A percentile compares a stretch with the other conserved stretches of the same genome.
These are phyloP conservation scores for Funneliformis geosporum DNA, from an alignment of 192 early-diverging fungal species.

Conservation along the genomic window DNA sequence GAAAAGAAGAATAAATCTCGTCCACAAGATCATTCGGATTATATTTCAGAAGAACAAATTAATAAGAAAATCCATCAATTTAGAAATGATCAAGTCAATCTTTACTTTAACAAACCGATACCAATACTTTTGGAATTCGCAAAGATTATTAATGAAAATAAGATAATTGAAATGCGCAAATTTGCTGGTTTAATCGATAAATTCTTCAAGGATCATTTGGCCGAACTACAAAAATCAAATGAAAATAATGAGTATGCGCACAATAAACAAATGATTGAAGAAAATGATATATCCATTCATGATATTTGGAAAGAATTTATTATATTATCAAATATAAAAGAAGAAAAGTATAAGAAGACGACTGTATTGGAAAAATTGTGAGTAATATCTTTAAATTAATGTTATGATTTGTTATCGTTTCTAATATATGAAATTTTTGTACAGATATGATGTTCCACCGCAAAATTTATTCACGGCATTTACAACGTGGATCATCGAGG, in stretches of 20 bases:
- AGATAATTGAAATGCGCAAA: not conserved
- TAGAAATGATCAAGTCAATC: not conserved
- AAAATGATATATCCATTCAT: slow-evolving; percentile 16
- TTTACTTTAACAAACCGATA: not conserved
- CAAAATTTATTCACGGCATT: not conserved
- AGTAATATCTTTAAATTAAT: not conserved
- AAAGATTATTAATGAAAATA: slow-evolving; percentile 12
- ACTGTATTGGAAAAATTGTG: not conserved
- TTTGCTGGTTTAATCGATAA: slow-evolving; percentile 2
- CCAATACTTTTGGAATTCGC: not conserved
- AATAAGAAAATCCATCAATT: not conserved
- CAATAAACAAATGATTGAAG: not conserved
- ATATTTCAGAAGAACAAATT: slow-evolving; percentile 5
- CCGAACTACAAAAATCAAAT: not conserved
- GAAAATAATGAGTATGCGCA: not conserved
- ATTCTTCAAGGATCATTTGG: not conserved
- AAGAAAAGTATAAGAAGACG: too few species aligned
- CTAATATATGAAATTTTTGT: not conserved
- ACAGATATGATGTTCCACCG: not conserved
- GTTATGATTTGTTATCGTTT: too few species aligned
- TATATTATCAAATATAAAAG: not conserved
- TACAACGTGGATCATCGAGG: slow-evolving; percentile 7
- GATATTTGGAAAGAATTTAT: slow-evolving; percentile 17
- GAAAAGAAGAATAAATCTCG: not conserved
- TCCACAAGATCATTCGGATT: not conserved